phyloP scores from a whole-genome alignment of 768 basidiomycete species.

The Psilocybe cubensis region DNA sequence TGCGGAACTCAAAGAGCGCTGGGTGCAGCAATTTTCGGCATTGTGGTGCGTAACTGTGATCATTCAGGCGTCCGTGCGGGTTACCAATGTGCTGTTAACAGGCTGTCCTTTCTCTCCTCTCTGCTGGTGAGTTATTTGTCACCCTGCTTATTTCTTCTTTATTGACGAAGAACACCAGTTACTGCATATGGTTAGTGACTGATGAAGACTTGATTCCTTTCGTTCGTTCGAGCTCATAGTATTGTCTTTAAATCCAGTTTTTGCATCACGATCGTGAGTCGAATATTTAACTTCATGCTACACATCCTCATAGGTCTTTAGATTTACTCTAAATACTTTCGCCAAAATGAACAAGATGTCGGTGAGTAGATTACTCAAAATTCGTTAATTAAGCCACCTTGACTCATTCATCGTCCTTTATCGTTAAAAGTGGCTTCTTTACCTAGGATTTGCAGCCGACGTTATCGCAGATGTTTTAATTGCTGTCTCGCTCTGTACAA shows the following conservation, averaged over 20 bases:
- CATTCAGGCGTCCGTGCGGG: too few species aligned
- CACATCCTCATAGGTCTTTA: neutral
- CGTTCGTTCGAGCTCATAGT: too few species aligned
- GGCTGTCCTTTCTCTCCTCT: constrained; percentile 4
- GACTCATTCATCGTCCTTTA: neutral
- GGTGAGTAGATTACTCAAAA: neutral
- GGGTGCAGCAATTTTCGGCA: neutral
- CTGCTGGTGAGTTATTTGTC: constrained; percentile 1
- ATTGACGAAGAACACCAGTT: neutral
- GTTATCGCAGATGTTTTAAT: constrained; percentile 18
- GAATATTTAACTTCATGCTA: neutral
- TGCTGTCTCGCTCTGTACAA: constrained; percentile 18
- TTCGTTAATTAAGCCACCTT: neutral
- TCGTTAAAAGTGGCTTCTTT: constrained; percentile 8
- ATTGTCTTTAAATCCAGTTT: neutral
- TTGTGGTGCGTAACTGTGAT: constrained; percentile 2
- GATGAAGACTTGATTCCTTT: neutral
- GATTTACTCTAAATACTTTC: constrained; percentile 10
- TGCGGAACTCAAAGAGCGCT: constrained; percentile 4
- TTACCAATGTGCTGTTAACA: too few species aligned
- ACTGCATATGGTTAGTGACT: constrained; percentile 1
- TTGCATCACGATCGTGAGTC: constrained; percentile 6
- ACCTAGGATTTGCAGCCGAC: constrained; percentile 12
- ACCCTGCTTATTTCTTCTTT: too few species aligned
- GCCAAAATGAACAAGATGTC: constrained; percentile 9